Evolutionary conservation across 257 asterid genomes (phyloP).

Genomic region (Striga asiatica): DNA sequence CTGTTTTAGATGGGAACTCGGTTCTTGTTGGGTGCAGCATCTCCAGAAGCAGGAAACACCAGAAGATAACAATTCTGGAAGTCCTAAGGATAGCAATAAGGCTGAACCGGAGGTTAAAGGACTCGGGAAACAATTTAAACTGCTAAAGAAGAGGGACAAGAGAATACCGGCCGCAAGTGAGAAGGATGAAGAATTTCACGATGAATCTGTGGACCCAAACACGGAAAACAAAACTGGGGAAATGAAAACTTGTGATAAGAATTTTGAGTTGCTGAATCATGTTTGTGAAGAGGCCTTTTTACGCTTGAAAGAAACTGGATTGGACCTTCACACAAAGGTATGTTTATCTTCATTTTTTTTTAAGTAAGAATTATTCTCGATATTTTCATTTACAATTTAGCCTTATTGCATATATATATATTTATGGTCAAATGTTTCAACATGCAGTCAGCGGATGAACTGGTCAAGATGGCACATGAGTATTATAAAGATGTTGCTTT

Average conservation of each 20-base stretch:
- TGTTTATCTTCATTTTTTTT: not conserved
- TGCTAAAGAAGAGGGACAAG: conserved; percentile 77
- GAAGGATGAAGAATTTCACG: conserved; percentile 35
- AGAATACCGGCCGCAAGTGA: conserved; percentile 22
- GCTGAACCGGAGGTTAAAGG: conserved; percentile 78
- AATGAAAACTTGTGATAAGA: conserved; percentile 21
- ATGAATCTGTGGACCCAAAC: conserved; percentile 24
- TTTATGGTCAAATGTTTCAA: conserved; percentile 17
- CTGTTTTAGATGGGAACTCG: conserved; percentile 95
- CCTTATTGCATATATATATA: not conserved
- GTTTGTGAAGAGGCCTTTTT: conserved; percentile 61
- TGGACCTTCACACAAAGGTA: conserved; percentile 85
- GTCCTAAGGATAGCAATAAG: conserved; percentile 39
- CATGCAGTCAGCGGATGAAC: conserved; percentile 82
- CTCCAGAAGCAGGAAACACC: conserved; percentile 76
- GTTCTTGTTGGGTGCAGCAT: conserved; percentile 98
- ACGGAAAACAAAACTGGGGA: conserved; percentile 35
- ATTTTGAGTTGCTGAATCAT: conserved; percentile 48
- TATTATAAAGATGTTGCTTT: conserved; percentile 85
- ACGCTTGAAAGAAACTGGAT: conserved; percentile 65
- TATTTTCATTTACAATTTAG: not conserved
- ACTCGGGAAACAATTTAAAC: conserved; percentile 86
- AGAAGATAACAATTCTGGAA: conserved; percentile 32
- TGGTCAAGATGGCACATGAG: conserved; percentile 66
- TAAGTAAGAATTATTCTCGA: no score